A percentile compares a stretch with the other conserved stretches of the same genome.
Evolutionary conservation across 768 basidiomycete species (phyloP).

Genomic region (Boletus rufocinnamomeus): DNA sequence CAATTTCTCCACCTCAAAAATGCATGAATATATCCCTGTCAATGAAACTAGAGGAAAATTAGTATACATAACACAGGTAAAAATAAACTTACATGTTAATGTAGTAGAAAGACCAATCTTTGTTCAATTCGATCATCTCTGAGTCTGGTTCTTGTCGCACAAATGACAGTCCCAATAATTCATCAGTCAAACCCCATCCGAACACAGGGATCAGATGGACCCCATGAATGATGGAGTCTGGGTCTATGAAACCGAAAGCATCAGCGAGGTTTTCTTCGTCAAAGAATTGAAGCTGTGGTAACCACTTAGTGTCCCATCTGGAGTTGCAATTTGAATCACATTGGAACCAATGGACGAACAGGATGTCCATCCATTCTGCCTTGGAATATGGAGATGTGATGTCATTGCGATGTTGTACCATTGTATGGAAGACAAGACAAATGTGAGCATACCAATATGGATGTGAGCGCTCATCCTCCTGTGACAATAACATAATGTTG

Average conservation of each 20-base stretch:
- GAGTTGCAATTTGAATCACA: slow-evolving; percentile 23
- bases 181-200: too few species aligned
- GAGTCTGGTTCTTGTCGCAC: background rate
- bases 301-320: slow-evolving; percentile 27
- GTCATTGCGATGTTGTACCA: slow-evolving; percentile 1
- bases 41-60: background rate
- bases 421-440: slow-evolving; percentile 11
- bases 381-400: background rate
- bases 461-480: too few species aligned
- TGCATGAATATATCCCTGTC: too few species aligned
- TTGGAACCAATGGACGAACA: slow-evolving; percentile 45
- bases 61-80: background rate
- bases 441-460: too few species aligned
- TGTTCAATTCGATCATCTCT: background rate
- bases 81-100: background rate
- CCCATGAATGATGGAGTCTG: too few species aligned
- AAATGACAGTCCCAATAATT: too few species aligned
- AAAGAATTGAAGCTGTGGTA: slow-evolving; percentile 44
- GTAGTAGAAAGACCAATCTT: slow-evolving; percentile 35
- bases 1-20: too few species aligned
- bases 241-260: slow-evolving; percentile 51
- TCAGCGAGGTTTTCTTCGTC: slow-evolving; percentile 17
- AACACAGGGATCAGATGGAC: too few species aligned
- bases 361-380: too few species aligned
- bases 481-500: too few species aligned